Conservation (phyloP, 306 rosid genomes). For the Psophocarpus tetragonolobus region DNA sequence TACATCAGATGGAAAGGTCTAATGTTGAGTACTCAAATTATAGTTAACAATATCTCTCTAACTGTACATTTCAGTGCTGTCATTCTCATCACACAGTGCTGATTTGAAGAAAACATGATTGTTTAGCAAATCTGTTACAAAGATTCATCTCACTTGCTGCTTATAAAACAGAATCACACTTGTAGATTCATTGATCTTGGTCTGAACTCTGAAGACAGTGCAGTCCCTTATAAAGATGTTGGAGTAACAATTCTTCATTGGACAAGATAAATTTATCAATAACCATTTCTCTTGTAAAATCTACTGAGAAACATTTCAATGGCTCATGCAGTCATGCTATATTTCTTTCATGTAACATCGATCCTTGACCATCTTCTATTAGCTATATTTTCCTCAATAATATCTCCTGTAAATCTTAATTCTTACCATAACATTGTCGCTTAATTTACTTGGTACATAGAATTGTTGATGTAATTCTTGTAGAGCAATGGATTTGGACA, state of each 20-base stretch:
- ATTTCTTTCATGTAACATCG: neutral
- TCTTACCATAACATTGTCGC: neutral
- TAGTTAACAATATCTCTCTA: slow-evolving; percentile 21
- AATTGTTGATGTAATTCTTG: neutral
- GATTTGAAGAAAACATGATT: slow-evolving; percentile 29
- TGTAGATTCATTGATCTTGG: slow-evolving; percentile 41
- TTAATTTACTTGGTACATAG: neutral
- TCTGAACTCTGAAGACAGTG: slow-evolving; percentile 21
- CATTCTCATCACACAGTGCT: neutral
- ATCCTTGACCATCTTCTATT: neutral
- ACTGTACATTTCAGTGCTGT: slow-evolving; percentile 25
- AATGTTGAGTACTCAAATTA: slow-evolving; percentile 4
- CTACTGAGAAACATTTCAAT: neutral
- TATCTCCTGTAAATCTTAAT: neutral
- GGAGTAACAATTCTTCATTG: slow-evolving; percentile 31
- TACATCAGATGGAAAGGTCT: slow-evolving; percentile 60
- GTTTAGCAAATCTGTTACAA: slow-evolving; percentile 9
- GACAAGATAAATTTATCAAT: slow-evolving; percentile 20
- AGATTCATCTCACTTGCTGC: slow-evolving; percentile 7
- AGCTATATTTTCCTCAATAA: slow-evolving; percentile 7
- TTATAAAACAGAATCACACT: slow-evolving; percentile 28
- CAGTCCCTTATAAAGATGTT: slow-evolving; percentile 43
- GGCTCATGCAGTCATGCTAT: neutral
- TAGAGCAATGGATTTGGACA: slow-evolving; percentile 2
- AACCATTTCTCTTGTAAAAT: neutral